Conservation (phyloP, 75 land plant species). For the Sequoiadendron giganteum region DNA sequence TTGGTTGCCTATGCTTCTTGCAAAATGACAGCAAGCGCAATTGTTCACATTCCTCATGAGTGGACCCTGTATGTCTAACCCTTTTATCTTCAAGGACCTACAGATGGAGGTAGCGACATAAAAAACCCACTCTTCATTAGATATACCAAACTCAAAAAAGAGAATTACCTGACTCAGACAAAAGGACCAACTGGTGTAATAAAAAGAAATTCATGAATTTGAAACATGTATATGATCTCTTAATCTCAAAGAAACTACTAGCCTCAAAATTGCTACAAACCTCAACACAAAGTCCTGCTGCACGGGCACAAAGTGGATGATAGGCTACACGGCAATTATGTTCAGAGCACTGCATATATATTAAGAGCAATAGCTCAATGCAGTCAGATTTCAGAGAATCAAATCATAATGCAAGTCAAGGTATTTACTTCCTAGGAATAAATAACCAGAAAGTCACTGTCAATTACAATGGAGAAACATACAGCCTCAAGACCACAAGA, state of each 20-base stretch:
- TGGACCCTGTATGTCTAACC: slow-evolving; percentile 25
- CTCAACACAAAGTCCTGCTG: slow-evolving; percentile 92
- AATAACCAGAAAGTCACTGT: background rate
- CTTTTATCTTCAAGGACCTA: slow-evolving; percentile 67
- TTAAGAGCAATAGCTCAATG: background rate
- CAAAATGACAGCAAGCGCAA: slow-evolving; percentile 84
- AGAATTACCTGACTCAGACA: background rate
- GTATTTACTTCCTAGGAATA: background rate
- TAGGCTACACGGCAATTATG: slow-evolving; percentile 73
- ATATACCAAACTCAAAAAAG: background rate
- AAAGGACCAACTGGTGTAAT: background rate
- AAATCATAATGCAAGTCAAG: background rate
- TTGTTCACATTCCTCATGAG: slow-evolving; percentile 65
- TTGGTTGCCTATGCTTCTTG: slow-evolving; percentile 75
- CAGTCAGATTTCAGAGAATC: background rate
- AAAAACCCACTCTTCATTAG: background rate
- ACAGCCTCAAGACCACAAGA: background rate
- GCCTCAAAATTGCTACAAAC: slow-evolving; percentile 22
- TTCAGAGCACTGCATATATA: slow-evolving; percentile 58
- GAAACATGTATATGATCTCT: background rate
- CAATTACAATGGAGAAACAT: background rate
- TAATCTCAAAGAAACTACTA: slow-evolving; percentile 1
- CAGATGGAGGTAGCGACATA: background rate
- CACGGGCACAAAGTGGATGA: slow-evolving; percentile 98
- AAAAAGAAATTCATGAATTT: background rate